Conservation (phyloP, 148 eudicot species). For the Beta vulgaris region DNA sequence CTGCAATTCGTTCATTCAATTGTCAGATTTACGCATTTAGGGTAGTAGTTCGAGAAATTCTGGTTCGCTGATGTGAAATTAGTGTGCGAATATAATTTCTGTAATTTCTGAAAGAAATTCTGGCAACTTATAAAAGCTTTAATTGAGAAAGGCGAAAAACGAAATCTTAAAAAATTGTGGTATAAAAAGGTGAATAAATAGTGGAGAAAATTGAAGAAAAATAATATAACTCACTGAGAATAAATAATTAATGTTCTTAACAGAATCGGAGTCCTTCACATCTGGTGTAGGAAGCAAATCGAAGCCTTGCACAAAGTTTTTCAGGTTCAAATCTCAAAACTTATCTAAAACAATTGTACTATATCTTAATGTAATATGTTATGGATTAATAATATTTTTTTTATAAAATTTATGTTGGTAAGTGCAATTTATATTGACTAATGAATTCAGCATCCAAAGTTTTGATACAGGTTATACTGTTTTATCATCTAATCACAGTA, state of each 20-base stretch:
- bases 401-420: constrained; percentile 25
- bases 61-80: background rate
- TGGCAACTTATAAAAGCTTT: background rate
- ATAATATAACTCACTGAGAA: constrained; percentile 30
- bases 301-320: constrained; percentile 99
- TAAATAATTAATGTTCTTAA: constrained; percentile 71
- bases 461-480: constrained; percentile 64
- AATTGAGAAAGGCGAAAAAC: background rate
- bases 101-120: background rate
- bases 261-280: constrained; percentile 85
- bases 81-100: background rate
- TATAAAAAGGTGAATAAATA: background rate
- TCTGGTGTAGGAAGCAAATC: constrained; percentile 99
- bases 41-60: background rate
- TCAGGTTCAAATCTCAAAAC: constrained; percentile 85
- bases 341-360: constrained; percentile 46
- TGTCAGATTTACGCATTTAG: background rate
- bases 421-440: constrained; percentile 45
- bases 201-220: constrained; percentile 34
- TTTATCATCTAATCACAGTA: constrained; percentile 40
- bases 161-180: background rate
- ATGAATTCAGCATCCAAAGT: constrained; percentile 55
- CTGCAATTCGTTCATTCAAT: background rate
- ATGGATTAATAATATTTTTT: constrained; percentile 26
- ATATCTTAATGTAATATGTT: constrained; percentile 17